Evolutionary conservation across 106 monocot genomes (phyloP).

Genomic region (Apostasia ramifera): DNA sequence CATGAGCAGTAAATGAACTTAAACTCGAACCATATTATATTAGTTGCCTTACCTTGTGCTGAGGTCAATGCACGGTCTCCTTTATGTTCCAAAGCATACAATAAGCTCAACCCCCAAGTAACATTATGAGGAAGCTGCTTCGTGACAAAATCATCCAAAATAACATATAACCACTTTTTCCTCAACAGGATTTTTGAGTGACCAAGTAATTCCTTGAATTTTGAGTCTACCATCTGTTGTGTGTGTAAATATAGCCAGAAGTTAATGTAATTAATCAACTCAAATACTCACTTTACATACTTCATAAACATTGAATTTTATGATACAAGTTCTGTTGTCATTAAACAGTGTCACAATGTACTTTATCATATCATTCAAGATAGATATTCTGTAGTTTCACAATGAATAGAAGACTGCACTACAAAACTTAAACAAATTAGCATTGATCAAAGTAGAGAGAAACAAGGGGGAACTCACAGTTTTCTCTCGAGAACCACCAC

Average conservation of each 20-base stretch:
- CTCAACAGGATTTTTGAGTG: constrained; percentile 64
- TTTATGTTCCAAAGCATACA: constrained; percentile 93
- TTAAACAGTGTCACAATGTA: neutral
- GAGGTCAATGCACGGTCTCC: constrained; percentile 85
- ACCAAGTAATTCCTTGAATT: constrained; percentile 71
- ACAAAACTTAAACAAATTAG: neutral
- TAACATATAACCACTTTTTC: constrained; percentile 90
- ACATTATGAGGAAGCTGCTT: constrained; percentile 98
- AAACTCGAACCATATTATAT: neutral
- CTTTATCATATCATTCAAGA: neutral
- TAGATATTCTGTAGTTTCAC: neutral
- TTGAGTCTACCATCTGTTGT: constrained; percentile 75
- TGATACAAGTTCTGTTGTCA: neutral
- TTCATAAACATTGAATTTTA: too few species aligned
- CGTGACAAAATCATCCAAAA: constrained; percentile 89
- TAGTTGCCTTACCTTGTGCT: constrained; percentile 60
- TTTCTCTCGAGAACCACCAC: constrained; percentile 95
- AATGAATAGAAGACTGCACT: neutral
- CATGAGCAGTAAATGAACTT: neutral
- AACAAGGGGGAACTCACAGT: constrained; percentile 47
- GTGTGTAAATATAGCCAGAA: constrained; percentile 4
- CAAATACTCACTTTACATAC: too few species aligned
- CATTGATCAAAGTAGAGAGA: neutral
- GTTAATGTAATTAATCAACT: neutral
- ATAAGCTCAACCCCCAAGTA: constrained; percentile 94